Percentiles rank a stretch among this genome's conserved stretches.
Evolutionary conservation across 345 rosid species (phyloP).

Genomic region (Adansonia digitata): DNA sequence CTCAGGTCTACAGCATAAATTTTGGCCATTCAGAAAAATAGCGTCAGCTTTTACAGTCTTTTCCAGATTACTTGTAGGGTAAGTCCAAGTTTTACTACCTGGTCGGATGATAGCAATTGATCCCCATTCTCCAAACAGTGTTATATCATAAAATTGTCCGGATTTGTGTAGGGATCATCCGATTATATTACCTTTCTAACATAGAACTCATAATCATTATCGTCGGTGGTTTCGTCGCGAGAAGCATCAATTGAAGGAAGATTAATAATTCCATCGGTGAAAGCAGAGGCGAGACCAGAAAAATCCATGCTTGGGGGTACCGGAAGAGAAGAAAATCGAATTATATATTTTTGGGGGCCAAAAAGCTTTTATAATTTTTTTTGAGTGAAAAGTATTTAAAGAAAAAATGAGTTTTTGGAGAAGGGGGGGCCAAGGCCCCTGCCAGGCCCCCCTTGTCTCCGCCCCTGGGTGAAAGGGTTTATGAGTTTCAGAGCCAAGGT

Average conservation of each 20-base stretch:
- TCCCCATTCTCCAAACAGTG: neutral
- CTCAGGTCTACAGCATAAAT: neutral
- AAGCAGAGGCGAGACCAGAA: too few species aligned
- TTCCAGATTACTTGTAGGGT: neutral
- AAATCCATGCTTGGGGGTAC: too few species aligned
- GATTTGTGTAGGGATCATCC: neutral
- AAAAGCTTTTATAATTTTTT: too few species aligned
- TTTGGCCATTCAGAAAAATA: neutral
- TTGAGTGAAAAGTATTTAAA: too few species aligned
- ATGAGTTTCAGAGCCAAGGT: neutral
- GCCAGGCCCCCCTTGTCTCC: too few species aligned
- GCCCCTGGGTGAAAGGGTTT: too few species aligned
- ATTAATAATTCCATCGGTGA: neutral
- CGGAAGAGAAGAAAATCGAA: too few species aligned
- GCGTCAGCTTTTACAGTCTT: neutral
- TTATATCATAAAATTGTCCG: neutral
- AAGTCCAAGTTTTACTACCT: neutral
- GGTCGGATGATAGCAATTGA: neutral
- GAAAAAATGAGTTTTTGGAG: too few species aligned
- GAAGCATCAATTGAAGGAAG: neutral
- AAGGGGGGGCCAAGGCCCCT: too few species aligned
- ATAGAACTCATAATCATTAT: neutral
- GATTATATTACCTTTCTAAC: neutral
- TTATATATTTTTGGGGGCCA: too few species aligned
- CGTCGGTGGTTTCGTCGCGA: too few species aligned